phyloP scores from a whole-genome alignment of 805 yeast species.

The Kregervanrija fluxuum region DNA sequence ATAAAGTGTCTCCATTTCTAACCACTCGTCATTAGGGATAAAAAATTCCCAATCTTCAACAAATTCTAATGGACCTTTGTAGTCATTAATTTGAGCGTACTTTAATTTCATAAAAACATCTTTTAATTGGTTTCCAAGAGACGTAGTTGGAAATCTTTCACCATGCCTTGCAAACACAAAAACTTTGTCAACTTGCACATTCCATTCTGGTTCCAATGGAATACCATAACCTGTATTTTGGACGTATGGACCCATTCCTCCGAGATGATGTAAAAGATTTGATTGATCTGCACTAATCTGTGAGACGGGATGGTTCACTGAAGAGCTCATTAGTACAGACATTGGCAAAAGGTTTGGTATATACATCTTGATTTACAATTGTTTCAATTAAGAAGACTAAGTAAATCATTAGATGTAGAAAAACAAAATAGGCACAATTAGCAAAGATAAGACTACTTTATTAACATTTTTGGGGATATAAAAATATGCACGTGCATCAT shows the following conservation, averaged over 20 bases:
- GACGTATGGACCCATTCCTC: constrained; percentile 47
- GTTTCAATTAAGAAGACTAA: no score
- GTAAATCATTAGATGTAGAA: no score
- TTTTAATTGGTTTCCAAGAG: constrained; percentile 24
- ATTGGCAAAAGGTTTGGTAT: background rate
- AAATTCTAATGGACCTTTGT: constrained; percentile 46
- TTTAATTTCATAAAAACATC: constrained; percentile 28
- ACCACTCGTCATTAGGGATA: constrained; percentile 16
- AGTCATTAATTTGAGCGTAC: constrained; percentile 26
- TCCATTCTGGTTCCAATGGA: constrained; percentile 24
- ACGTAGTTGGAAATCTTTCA: constrained; percentile 59
- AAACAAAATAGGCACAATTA: no score
- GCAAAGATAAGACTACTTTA: no score
- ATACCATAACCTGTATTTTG: constrained; percentile 48
- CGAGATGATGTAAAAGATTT: constrained; percentile 43
- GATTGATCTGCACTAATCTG: constrained; percentile 31
- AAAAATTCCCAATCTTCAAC: constrained; percentile 49
- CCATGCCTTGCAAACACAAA: constrained; percentile 73
- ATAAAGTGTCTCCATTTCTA: constrained; percentile 44
- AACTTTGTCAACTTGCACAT: constrained; percentile 45
- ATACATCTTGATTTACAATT: background rate
- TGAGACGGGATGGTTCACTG: constrained; percentile 2
- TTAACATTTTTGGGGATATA: no score
- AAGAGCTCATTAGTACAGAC: background rate
- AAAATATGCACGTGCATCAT: no score